Evolutionary conservation across 768 basidiomycete species (phyloP), one percentile per base, ranked within the genome.

Genomic region (Amyloporia xantha): DNA sequence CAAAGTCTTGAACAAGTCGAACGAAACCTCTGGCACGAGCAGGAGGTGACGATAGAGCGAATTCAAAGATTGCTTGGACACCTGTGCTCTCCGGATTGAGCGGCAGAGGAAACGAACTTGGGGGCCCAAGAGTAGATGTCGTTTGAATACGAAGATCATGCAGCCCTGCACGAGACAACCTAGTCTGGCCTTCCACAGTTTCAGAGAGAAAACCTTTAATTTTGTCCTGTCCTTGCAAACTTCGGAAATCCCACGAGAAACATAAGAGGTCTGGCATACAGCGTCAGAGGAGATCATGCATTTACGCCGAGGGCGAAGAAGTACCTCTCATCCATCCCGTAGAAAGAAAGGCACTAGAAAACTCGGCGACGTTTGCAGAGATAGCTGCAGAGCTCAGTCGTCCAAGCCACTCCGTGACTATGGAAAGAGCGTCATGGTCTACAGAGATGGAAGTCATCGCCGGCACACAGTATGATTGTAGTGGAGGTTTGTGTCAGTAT

Each of bases 201-300:
- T 58, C 50, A 1, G 48, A 30, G 5, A 74, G 61, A 46, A 70
- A 72, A 0, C 54, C 33, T 1, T 56, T 39, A 19, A 75, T 71
- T 36, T 66, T 65, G 1, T 60, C 59, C 11, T 38, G 58, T 3
- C 69, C 70, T 19, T 56, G 47, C 7, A 74, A 59, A 2, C 71
- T 54, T 20, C 72, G 67, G 27, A 62, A 62, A 52, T 71, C 64
- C 74, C 74, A 76, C 1, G 66, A 66, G 54, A 77, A 70, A 13
- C 65, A 61, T 36, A 75, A 65, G 27, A 71, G 42, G 51, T 77
- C 12, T 53, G 48, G 25, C 52, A 47, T 5, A 62, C 49, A 23
- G 44, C 41, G 30, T 7, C 15, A 11, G 9, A n/a, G 23, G 15
- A 4, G 28, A 30, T 19, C 28, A 59, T 6, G 30, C 26, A 21